phyloP scores from a whole-genome alignment of 495 filamentous ascomycete species.

The Tuber melanosporum region DNA sequence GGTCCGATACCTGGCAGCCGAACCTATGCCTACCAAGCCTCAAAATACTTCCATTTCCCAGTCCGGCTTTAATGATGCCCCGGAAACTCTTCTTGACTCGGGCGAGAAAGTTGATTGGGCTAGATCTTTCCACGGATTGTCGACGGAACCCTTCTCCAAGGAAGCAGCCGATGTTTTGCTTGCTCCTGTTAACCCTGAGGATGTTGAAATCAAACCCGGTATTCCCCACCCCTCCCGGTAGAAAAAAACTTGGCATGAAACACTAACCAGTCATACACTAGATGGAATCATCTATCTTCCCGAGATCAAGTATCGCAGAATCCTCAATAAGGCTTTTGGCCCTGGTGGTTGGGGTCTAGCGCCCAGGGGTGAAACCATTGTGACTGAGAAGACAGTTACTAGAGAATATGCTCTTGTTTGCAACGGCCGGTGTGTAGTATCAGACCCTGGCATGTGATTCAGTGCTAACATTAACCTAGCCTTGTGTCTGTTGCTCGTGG shows the following conservation, averaged over 20 bases:
- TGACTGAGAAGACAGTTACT: constrained; percentile 81
- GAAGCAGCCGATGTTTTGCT: constrained; percentile 69
- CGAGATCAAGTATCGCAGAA: constrained; percentile 96
- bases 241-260: neutral
- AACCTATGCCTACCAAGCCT: neutral
- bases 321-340: constrained; percentile 85
- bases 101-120: constrained; percentile 74
- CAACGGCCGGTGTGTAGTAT: constrained; percentile 66
- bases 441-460: constrained; percentile 2
- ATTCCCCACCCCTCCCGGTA: constrained; percentile 1
- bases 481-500: constrained; percentile 88
- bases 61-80: constrained; percentile 27
- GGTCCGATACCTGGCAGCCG: neutral
- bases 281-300: constrained; percentile 95
- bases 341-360: constrained; percentile 94
- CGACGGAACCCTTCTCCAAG: constrained; percentile 63
- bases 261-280: constrained; percentile 42
- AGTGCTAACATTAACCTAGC: constrained; percentile 45
- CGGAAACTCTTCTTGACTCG: constrained; percentile 7
- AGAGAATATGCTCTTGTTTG: constrained; percentile 91
- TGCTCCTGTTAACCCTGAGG: constrained; percentile 58
- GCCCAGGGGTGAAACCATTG: constrained; percentile 81
- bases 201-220: constrained; percentile 79
- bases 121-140: constrained; percentile 83
- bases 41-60: constrained; percentile 9